phyloP scores from a whole-genome alignment of 805 yeast genomes.

The Myxozyma lipomycoides region DNA sequence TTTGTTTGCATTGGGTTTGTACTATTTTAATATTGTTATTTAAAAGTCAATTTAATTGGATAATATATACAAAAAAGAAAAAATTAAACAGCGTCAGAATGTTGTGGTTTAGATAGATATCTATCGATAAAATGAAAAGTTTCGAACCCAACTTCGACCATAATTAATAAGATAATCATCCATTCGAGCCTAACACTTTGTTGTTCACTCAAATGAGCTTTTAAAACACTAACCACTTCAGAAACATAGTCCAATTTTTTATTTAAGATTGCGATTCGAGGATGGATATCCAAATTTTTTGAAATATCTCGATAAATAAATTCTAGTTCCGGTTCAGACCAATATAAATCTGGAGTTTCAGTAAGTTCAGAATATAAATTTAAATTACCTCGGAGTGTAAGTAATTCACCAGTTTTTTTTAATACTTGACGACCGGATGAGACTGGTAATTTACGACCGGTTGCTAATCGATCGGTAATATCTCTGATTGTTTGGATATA shows the following conservation, averaged over 20 bases:
- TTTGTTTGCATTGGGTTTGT: too few species aligned
- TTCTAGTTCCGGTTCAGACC: slow-evolving; percentile 88
- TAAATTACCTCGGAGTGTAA: slow-evolving; percentile 73
- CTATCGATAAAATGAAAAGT: slow-evolving; percentile 64
- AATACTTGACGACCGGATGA: slow-evolving; percentile 56
- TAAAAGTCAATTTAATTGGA: neutral
- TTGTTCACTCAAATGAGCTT: slow-evolving; percentile 70
- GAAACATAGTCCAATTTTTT: slow-evolving; percentile 85
- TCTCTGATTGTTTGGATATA: slow-evolving; percentile 60
- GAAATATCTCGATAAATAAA: slow-evolving; percentile 68
- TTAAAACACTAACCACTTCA: slow-evolving; percentile 76
- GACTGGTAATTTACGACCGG: slow-evolving; percentile 51
- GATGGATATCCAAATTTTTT: slow-evolving; percentile 65
- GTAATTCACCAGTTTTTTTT: slow-evolving; percentile 65
- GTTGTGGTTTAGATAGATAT: too few species aligned
- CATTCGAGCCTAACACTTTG: slow-evolving; percentile 76
- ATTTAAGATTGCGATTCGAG: slow-evolving; percentile 74
- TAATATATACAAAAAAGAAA: neutral
- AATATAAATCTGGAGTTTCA: slow-evolving; percentile 88
- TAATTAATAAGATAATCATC: slow-evolving; percentile 78
- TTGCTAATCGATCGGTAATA: slow-evolving; percentile 62
- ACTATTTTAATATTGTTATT: neutral
- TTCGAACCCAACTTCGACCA: slow-evolving; percentile 84
- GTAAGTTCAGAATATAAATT: slow-evolving; percentile 83
- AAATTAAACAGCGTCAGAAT: neutral